Evolutionary conservation across 73 alveolate genomes (phyloP).

Genomic region (Blepharisma stoltei): DNA sequence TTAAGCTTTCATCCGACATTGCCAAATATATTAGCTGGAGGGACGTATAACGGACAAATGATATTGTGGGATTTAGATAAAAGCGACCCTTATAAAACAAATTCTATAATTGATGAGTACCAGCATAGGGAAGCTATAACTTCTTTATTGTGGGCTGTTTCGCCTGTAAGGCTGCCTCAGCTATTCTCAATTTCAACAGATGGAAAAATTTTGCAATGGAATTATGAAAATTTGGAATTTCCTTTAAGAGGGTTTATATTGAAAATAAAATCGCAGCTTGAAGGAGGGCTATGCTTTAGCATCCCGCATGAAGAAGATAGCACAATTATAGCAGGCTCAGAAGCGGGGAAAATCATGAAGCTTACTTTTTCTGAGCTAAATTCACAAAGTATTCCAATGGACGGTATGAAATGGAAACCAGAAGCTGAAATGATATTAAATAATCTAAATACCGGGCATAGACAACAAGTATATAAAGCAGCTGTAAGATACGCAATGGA

Average conservation of each 20-base stretch:
- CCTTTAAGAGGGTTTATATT: conserved; percentile 57
- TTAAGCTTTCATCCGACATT: conserved; percentile 47
- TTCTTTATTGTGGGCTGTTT: conserved; percentile 42
- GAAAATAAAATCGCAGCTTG: conserved; percentile 45
- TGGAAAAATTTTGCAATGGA: conserved; percentile 60
- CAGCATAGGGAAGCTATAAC: conserved; percentile 67
- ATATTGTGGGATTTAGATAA: conserved; percentile 44
- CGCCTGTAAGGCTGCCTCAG: background rate
- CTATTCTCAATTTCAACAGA: conserved; percentile 48
- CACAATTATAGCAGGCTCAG: conserved; percentile 58
- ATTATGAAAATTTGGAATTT: conserved; percentile 40
- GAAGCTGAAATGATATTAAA: conserved; percentile 45
- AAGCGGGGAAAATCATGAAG: conserved; percentile 55
- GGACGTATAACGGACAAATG: conserved; percentile 66
- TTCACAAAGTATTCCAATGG: conserved; percentile 40
- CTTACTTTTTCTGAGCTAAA: conserved; percentile 34
- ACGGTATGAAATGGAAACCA: conserved; percentile 38
- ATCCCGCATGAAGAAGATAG: conserved; percentile 44
- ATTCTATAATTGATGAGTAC: conserved; percentile 55
- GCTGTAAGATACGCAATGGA: conserved; percentile 56
- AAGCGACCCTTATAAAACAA: conserved; percentile 39
- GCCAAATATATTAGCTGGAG: conserved; percentile 58
- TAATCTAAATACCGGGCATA: conserved; percentile 38
- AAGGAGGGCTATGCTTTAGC: conserved; percentile 53
- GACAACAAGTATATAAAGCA: conserved; percentile 44